A percentile compares a stretch with the other conserved stretches of the same genome.
phyloP scores from a whole-genome alignment of 805 yeast species.

The Yarrowia bubula region DNA sequence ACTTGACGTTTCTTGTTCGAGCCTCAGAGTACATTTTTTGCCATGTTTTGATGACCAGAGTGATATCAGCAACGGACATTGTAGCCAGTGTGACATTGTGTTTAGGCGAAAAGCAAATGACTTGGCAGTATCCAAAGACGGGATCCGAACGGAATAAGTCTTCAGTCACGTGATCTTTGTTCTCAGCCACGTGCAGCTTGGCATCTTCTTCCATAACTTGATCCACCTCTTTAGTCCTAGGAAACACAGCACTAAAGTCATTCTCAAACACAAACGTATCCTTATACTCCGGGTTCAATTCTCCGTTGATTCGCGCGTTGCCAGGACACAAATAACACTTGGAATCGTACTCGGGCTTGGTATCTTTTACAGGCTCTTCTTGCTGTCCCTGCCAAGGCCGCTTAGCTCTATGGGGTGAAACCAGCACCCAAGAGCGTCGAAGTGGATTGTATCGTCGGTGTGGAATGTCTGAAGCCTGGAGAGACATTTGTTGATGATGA shows the following conservation, averaged over 20 bases:
- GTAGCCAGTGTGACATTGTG: conserved; percentile 66
- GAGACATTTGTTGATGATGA: not conserved
- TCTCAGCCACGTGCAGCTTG: too few species aligned
- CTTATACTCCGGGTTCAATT: conserved; percentile 54
- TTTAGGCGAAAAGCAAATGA: conserved; percentile 69
- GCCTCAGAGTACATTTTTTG: conserved; percentile 50
- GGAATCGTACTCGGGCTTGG: conserved; percentile 56
- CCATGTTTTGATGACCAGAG: conserved; percentile 60
- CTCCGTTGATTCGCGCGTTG: conserved; percentile 62
- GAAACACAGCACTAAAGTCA: conserved; percentile 68
- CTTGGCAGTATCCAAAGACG: conserved; percentile 66
- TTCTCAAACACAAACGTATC: conserved; percentile 61
- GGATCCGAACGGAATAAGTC: conserved; percentile 55
- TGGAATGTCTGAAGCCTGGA: conserved; percentile 48
- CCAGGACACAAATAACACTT: conserved; percentile 74
- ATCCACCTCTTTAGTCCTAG: conserved; percentile 28
- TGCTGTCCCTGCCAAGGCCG: conserved; percentile 81
- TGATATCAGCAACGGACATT: conserved; percentile 50
- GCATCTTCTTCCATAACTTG: conserved; percentile 21
- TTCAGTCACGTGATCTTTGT: conserved; percentile 32
- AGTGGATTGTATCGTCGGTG: conserved; percentile 72
- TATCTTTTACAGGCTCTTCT: conserved; percentile 47
- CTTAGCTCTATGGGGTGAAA: conserved; percentile 74
- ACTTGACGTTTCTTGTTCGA: conserved; percentile 45
- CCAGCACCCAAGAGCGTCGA: conserved; percentile 64